Base-by-base conservation (phyloP, 371 early-diverging fungal species). In the Dentiscutata heterogama region DNA sequence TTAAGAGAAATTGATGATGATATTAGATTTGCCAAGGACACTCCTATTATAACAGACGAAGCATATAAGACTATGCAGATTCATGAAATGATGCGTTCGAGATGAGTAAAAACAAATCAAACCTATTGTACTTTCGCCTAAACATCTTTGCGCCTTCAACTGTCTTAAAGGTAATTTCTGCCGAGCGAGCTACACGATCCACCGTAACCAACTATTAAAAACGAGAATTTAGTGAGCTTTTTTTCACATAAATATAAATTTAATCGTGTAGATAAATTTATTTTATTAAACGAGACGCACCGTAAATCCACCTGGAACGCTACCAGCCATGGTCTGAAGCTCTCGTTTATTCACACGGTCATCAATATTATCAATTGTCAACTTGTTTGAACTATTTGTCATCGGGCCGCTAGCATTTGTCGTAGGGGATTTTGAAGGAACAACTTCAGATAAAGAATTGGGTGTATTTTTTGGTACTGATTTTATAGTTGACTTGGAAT, bases 111-210 rank as follows among this genome's bases (percentile, higher is more conserved):
- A 18, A 20, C 10, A 20, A n/a, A 27, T n/a, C 18, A 14, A 25
- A 75, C 75, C 60, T 75, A 56, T 75, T 75, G 56, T 58, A 27
- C 22, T 53, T 75, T 58, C 75, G 27, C 29, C 75, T 54, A 58
- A 75, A 75, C 27, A 75, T 56, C 60, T 58, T 75, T 22, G 75
- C 75, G 27, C 75, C 75, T 16, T 75, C 75, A 10, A 46, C 14
- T 13, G 58, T 58, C 42, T 75, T 51, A 25, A 75, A 75, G 3
- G 11, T 25, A 27, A 75, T 56, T 29, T 60, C 60, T 29, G 75
- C 75, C 18, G 54, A 22, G 20, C 56, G 27, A 20, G 29, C 75
- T 16, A 56, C 54, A 10, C 75, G 75, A 56, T 75, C 75, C 11
- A 75, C n/a, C 22, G 70, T 70, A 22, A 70, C 42, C 25, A 22